These are phyloP conservation scores for Phytomonas francai DNA, from an alignment of 208 protist genomes.

Conservation along the genomic window DNA sequence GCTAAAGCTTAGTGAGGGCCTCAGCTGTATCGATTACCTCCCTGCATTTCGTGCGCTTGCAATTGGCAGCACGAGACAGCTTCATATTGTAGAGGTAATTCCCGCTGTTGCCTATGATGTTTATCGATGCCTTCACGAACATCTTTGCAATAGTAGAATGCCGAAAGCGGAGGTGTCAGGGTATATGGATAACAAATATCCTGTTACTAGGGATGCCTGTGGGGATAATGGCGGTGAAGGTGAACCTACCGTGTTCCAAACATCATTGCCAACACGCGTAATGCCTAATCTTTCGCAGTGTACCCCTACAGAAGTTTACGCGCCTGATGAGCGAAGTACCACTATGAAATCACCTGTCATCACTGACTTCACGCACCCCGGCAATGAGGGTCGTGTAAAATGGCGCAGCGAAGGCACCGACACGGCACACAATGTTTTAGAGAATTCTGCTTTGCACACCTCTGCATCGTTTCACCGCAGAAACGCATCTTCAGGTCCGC, in stretches of 20 bases:
- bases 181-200: neutral
- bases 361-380: neutral
- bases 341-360: neutral
- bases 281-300: neutral
- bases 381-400: neutral
- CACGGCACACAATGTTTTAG: neutral
- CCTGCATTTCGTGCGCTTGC: conserved; percentile 51
- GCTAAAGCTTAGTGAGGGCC: conserved; percentile 39
- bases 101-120: conserved; percentile 25
- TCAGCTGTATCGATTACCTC: conserved; percentile 64
- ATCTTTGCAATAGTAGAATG: neutral
- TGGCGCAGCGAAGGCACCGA: neutral
- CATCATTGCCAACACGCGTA: conserved; percentile 14
- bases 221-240: conserved; percentile 8
- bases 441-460: neutral
- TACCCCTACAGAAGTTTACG: neutral
- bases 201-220: neutral
- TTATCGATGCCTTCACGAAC: neutral
- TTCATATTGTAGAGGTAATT: conserved; percentile 67
- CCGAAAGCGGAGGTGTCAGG: neutral
- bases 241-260: conserved; percentile 7
- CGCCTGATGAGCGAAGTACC: neutral
- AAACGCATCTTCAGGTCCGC: neutral
- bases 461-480: neutral
- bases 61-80: conserved; percentile 59